Percentiles rank a stretch among this genome's conserved stretches.
Evolutionary conservation across 768 basidiomycete species (phyloP).

Genomic region (Phanerochaete sordida): DNA sequence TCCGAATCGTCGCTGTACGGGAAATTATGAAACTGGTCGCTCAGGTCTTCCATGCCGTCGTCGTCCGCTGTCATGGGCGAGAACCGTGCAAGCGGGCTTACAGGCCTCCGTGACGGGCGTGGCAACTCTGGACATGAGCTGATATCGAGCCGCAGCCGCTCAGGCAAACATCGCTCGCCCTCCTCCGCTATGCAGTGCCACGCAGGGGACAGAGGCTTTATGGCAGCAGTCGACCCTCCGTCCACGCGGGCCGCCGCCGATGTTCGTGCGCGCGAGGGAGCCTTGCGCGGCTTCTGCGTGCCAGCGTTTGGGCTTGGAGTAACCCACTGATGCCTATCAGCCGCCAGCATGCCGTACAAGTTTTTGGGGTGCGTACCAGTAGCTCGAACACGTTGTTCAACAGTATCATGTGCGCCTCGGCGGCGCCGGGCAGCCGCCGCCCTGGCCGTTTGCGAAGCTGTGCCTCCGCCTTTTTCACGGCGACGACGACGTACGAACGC

Average conservation of each 20-base stretch:
- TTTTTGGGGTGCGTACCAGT: neutral
- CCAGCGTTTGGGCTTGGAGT: neutral
- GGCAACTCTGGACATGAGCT: neutral
- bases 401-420: constrained; percentile 1
- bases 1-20: neutral
- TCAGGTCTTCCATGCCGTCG: neutral
- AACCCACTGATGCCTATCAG: neutral
- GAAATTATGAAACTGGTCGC: neutral
- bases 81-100: constrained; percentile 3
- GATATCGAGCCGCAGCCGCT: neutral
- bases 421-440: neutral
- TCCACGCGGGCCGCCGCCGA: neutral
- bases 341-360: neutral
- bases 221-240: neutral
- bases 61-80: neutral
- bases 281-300: neutral
- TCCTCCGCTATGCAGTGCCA: neutral
- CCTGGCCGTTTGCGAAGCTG: neutral
- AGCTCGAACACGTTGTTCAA: constrained; percentile 7
- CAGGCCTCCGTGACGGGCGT: neutral
- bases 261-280: neutral
- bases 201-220: constrained; percentile 1
- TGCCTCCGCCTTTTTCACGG: constrained; percentile 5
- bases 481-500: constrained; percentile 8
- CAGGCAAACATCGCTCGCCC: neutral